These are phyloP conservation scores for Narthecium ossifragum DNA, from an alignment of 106 monocot species.

Conservation along the genomic window DNA sequence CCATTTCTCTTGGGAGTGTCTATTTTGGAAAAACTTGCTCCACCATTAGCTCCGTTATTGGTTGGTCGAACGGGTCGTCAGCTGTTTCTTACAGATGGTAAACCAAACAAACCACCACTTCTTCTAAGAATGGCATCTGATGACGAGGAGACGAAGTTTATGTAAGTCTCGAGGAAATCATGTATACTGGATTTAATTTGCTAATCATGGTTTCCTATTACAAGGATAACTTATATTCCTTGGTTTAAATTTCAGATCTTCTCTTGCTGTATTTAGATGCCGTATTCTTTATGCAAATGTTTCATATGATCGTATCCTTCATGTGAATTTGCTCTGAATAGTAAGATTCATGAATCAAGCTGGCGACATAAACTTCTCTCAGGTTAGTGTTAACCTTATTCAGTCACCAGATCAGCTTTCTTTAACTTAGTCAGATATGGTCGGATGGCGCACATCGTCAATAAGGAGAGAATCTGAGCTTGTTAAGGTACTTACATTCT, in stretches of 20 bases:
- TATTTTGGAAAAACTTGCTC: conserved; percentile 86
- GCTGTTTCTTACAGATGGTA: conserved; percentile 88
- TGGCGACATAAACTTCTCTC: no score
- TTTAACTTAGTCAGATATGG: conserved; percentile 77
- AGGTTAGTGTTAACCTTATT: no score
- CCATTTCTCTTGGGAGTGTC: conserved; percentile 88
- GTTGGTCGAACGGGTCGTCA: conserved; percentile 80
- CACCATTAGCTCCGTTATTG: conserved; percentile 75
- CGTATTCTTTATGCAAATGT: conserved; percentile 91
- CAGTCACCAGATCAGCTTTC: conserved; percentile 35
- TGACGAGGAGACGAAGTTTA: conserved; percentile 60
- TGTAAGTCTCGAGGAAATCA: conserved; percentile 39
- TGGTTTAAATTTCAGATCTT: conserved; percentile 53
- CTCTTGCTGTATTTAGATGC: conserved; percentile 67
- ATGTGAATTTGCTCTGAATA: not conserved
- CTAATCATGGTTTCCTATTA: not conserved
- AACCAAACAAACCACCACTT: conserved; percentile 73
- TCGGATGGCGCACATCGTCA: conserved; percentile 97
- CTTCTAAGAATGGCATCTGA: conserved; percentile 90
- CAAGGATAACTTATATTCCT: not conserved
- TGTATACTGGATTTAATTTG: not conserved
- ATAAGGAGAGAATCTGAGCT: conserved; percentile 91
- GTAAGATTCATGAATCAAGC: no score
- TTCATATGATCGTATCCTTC: conserved; percentile 96
- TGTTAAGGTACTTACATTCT: conserved; percentile 44